Evolutionary conservation across 176 grass and related monocot genomes (phyloP).

Genomic region (Pontederia paniculata): DNA sequence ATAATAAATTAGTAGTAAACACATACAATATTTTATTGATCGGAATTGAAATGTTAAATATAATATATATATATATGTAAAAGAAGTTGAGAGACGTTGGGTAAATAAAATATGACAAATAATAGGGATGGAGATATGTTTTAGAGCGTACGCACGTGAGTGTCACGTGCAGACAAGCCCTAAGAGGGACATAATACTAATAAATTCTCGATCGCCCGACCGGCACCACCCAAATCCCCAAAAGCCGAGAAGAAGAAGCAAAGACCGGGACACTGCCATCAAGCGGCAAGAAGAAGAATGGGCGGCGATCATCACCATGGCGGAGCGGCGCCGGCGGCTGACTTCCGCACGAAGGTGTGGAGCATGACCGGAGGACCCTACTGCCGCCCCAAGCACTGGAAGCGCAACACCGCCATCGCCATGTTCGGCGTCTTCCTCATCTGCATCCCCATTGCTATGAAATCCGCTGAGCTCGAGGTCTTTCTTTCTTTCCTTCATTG

Average conservation of each 20-base stretch:
- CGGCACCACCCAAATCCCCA: background rate
- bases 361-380: conserved; percentile 97
- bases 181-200: too few relatives aligned
- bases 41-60: too few relatives aligned
- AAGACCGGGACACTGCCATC: background rate
- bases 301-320: conserved; percentile 32
- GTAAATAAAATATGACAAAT: too few relatives aligned
- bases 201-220: too few relatives aligned
- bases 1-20: too few relatives aligned
- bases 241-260: background rate
- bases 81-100: too few relatives aligned
- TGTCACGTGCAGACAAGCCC: too few relatives aligned
- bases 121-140: too few relatives aligned
- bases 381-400: conserved; percentile 97
- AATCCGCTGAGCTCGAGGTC: conserved; percentile 96
- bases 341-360: conserved; percentile 90
- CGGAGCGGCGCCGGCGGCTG: conserved; percentile 34
- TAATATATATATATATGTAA: too few relatives aligned
- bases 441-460: conserved; percentile 93
- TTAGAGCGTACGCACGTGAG: too few relatives aligned
- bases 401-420: conserved; percentile 95
- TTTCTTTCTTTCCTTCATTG: background rate
- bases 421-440: conserved; percentile 68
- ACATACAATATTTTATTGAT: too few relatives aligned
- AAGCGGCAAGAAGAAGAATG: background rate